Evolutionary conservation across 108 stramenopile genomes (phyloP).

Genomic region (Nitzschia sp.): DNA sequence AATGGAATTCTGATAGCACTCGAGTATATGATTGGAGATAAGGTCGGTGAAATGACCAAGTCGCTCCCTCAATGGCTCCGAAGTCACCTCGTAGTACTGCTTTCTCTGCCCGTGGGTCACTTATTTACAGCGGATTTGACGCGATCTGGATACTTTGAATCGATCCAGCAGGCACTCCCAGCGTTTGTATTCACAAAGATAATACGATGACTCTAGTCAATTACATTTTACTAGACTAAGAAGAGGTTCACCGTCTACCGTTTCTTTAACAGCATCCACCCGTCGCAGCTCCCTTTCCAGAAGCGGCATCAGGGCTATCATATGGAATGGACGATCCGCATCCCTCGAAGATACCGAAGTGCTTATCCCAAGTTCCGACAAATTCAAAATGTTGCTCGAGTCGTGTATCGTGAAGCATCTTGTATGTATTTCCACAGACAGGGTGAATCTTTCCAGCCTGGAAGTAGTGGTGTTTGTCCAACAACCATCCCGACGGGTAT

Average conservation of each 20-base stretch:
- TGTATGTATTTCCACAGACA: conserved; percentile 96
- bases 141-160: conserved; percentile 16
- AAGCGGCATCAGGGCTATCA: conserved; percentile 5
- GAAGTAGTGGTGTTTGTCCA: conserved; percentile 94
- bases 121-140: conserved; percentile 25
- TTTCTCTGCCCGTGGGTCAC: conserved; percentile 20
- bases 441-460: conserved; percentile 87
- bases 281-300: conserved; percentile 36
- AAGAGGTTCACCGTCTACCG: background rate
- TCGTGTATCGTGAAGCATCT: conserved; percentile 85
- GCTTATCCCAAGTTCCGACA: conserved; percentile 81
- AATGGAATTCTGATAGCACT: conserved; percentile 20
- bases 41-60: background rate
- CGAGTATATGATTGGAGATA: conserved; percentile 16
- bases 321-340: conserved; percentile 71
- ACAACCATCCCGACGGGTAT: conserved; percentile 74
- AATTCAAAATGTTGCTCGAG: conserved; percentile 88
- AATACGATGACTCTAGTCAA: background rate
- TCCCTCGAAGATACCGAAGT: conserved; percentile 92
- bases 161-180: conserved; percentile 11
- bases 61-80: conserved; percentile 3
- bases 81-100: conserved; percentile 6
- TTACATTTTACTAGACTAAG: background rate
- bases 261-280: conserved; percentile 43
- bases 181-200: conserved; percentile 62